Evolutionary conservation across 1,139 yeast genomes (phyloP).

Genomic region (Nakaseomyces nivariensis): DNA sequence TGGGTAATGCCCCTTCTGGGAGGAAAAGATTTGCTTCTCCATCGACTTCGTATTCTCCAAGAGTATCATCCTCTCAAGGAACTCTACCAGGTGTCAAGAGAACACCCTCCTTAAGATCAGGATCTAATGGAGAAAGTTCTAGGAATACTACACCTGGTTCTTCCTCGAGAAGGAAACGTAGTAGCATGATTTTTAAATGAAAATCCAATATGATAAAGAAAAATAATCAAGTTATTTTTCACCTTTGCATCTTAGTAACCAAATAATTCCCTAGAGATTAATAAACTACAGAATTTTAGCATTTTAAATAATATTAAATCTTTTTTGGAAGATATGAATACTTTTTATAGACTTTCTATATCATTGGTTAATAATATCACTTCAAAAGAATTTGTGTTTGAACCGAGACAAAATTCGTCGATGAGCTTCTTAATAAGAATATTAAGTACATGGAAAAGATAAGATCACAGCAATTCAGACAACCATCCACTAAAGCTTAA

Average conservation of each 20-base stretch:
- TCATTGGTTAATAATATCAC: too few relatives aligned
- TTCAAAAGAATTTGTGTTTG: too few relatives aligned
- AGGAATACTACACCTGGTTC: not conserved
- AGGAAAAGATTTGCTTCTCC: not conserved
- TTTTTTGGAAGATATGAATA: too few relatives aligned
- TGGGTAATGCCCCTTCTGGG: not conserved
- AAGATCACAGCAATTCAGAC: too few relatives aligned
- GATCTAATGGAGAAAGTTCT: not conserved
- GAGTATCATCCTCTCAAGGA: slow-evolving; percentile 9
- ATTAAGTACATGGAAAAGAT: too few relatives aligned
- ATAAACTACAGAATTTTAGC: too few relatives aligned
- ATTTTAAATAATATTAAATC: too few relatives aligned
- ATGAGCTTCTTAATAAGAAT: slow-evolving; percentile 7
- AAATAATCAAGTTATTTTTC: not conserved
- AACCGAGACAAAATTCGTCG: too few relatives aligned
- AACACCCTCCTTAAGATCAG: slow-evolving; percentile 17
- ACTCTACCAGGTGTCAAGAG: slow-evolving; percentile 25
- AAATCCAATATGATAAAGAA: not conserved
- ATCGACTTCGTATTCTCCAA: not conserved
- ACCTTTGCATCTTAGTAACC: too few relatives aligned
- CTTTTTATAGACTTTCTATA: too few relatives aligned
- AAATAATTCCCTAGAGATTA: too few relatives aligned
- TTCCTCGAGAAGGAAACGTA: not conserved
- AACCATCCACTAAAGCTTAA: too few relatives aligned
- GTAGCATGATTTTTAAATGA: slow-evolving; percentile 2